phyloP scores from a whole-genome alignment of 805 yeast genomes.

The Saccharomycopsis synnaedendra region DNA sequence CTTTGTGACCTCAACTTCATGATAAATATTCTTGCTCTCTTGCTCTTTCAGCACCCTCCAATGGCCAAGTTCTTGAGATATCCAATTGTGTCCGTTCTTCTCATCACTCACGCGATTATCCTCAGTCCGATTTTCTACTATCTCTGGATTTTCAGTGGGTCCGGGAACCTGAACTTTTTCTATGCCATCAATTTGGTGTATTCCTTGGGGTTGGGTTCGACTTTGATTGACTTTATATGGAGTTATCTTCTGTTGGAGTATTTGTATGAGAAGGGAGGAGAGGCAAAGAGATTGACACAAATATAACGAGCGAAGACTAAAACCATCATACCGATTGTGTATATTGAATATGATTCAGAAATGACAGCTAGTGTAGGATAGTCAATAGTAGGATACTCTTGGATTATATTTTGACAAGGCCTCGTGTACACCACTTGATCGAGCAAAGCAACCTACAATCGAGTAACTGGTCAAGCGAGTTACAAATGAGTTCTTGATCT shows the following conservation, averaged over 20 bases:
- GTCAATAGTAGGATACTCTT: background rate
- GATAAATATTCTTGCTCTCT: constrained; percentile 35
- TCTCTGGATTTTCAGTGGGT: constrained; percentile 88
- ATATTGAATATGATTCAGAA: too few species aligned
- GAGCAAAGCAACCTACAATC: too few species aligned
- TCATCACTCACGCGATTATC: constrained; percentile 45
- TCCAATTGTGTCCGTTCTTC: constrained; percentile 37
- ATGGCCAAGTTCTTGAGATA: constrained; percentile 35
- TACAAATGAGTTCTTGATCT: too few species aligned
- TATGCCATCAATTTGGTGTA: constrained; percentile 86
- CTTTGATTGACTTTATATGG: constrained; percentile 75
- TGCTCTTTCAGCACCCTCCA: constrained; percentile 26
- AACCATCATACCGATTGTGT: too few species aligned
- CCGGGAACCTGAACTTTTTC: constrained; percentile 93
- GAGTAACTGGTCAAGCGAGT: too few species aligned
- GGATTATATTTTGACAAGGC: too few species aligned
- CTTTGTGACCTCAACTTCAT: constrained; percentile 63
- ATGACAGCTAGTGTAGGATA: background rate
- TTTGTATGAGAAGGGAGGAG: constrained; percentile 30
- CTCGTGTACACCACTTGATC: too few species aligned
- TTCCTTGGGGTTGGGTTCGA: constrained; percentile 54
- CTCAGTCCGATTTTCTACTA: constrained; percentile 85
- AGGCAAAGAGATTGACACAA: constrained; percentile 37
- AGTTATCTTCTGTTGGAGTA: constrained; percentile 62
- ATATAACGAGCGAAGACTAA: constrained; percentile 19